phyloP scores from a whole-genome alignment of 2,329 filamentous ascomycete species.

The Zelopaecilomyces penicillatus region DNA sequence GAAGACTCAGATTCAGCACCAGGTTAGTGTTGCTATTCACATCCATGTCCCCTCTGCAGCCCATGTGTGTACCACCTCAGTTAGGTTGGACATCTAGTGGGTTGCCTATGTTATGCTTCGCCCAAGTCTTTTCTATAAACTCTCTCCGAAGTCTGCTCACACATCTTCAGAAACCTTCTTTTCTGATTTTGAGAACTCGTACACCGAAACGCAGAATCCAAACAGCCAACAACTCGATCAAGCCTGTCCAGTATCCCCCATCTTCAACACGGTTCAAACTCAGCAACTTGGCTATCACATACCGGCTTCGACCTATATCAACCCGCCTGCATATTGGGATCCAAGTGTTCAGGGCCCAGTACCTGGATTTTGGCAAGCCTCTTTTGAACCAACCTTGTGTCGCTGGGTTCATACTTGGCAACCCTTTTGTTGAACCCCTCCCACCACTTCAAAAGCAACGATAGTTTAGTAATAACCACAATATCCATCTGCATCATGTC shows the following conservation, averaged over 20 bases:
- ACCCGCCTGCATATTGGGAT: constrained; percentile 17
- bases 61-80: no score
- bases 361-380: constrained; percentile 27
- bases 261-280: background rate
- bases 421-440: constrained; percentile 14
- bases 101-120: no score
- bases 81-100: no score
- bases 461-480: no score
- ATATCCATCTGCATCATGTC: constrained; percentile 21
- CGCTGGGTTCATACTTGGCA: constrained; percentile 32
- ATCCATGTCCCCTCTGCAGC: no score
- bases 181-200: background rate
- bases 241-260: background rate
- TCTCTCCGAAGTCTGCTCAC: background rate
- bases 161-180: background rate
- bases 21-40: constrained; percentile 13
- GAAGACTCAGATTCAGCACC: constrained; percentile 12
- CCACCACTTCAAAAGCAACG: background rate
- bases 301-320: background rate
- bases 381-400: constrained; percentile 18
- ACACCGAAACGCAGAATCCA: background rate
- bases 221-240: background rate
- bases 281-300: no score
- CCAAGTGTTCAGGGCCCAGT: constrained; percentile 21
- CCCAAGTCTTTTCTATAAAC: background rate